Conservation (phyloP, 371 early-diverging fungal genomes). For the Batkoa obscura region DNA sequence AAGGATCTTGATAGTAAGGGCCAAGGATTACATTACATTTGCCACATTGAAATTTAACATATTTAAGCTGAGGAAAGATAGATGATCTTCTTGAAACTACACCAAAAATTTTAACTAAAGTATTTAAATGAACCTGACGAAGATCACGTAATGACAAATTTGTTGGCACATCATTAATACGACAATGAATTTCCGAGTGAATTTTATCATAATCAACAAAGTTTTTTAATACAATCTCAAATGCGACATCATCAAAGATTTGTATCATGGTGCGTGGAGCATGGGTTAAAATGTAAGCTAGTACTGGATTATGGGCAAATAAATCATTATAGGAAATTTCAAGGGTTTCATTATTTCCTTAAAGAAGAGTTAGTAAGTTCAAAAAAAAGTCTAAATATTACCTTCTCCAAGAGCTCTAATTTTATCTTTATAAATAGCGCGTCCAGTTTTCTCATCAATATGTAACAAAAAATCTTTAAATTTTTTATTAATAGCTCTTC, state of each 20-base stretch:
- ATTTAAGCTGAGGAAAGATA: conserved; percentile 93
- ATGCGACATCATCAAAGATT: conserved; percentile 85
- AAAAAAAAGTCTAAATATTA: conserved; percentile 7
- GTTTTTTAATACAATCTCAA: conserved; percentile 66
- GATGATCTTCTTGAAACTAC: conserved; percentile 92
- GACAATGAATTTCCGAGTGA: conserved; percentile 86
- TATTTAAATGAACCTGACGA: conserved; percentile 79
- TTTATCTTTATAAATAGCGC: conserved; percentile 79
- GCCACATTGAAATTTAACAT: conserved; percentile 92
- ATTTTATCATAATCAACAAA: conserved; percentile 89
- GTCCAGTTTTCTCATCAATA: conserved; percentile 63
- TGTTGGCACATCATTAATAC: conserved; percentile 83
- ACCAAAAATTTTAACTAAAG: conserved; percentile 83
- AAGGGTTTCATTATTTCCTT: conserved; percentile 69
- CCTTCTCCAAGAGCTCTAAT: conserved; percentile 80
- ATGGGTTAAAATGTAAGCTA: conserved; percentile 77
- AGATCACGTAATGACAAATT: conserved; percentile 77
- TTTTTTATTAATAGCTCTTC: conserved; percentile 62
- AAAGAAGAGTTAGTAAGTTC: background rate
- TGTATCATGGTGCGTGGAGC: conserved; percentile 71
- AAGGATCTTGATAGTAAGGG: conserved; percentile 82
- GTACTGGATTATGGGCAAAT: conserved; percentile 42
- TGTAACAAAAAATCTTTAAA: conserved; percentile 68
- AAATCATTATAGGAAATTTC: conserved; percentile 78
- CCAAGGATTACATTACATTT: conserved; percentile 91